A percentile compares a stretch with the other conserved stretches of the same genome.
Evolutionary conservation across 805 yeast species (phyloP).

Genomic region (Candida morakotiae): DNA sequence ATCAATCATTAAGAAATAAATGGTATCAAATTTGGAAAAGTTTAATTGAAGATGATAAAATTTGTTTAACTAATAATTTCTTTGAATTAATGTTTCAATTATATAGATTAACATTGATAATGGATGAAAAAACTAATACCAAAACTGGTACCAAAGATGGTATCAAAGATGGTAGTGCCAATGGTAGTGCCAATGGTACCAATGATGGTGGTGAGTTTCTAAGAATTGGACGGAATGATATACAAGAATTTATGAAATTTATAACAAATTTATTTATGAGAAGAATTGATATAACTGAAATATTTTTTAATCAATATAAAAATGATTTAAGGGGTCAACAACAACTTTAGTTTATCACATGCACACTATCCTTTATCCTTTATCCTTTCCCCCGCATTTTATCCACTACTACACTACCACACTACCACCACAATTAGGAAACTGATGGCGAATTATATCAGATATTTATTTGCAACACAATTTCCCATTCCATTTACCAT

Average conservation of each 20-base stretch:
- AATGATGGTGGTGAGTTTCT: too few relatives aligned
- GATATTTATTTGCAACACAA: background rate
- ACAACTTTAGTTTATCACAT: too few relatives aligned
- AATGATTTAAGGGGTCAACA: background rate
- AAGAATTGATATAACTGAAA: conserved; percentile 4
- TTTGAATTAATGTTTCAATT: conserved; percentile 3
- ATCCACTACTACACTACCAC: too few relatives aligned
- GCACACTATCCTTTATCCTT: too few relatives aligned
- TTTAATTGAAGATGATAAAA: conserved; percentile 1
- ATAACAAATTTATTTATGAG: conserved; percentile 1
- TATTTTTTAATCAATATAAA: background rate
- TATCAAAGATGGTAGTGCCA: background rate
- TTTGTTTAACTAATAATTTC: conserved; percentile 2
- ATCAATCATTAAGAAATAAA: background rate
- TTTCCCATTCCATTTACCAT: background rate
- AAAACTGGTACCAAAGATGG: background rate
- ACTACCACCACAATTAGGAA: background rate
- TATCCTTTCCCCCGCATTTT: too few relatives aligned
- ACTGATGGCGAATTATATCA: background rate
- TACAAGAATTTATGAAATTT: background rate
- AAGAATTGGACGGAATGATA: background rate
- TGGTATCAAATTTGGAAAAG: conserved; percentile 4
- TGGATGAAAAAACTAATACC: background rate
- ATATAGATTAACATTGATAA: background rate
- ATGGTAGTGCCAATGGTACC: too few relatives aligned